phyloP scores from a whole-genome alignment of 1,139 yeast genomes.

The Yamadazyma diddensiae region DNA sequence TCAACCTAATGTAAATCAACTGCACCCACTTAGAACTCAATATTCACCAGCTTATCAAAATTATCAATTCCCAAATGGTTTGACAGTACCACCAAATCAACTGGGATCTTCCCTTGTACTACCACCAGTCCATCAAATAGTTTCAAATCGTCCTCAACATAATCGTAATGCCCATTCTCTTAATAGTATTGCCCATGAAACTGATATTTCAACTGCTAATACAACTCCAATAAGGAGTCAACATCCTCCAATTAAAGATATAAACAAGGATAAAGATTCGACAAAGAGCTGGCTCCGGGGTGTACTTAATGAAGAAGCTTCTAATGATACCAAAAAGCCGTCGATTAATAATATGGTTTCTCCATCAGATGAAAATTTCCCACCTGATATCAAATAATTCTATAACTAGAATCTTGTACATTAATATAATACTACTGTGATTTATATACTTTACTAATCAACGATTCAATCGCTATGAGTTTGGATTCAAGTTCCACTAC shows the following conservation, averaged over 20 bases:
- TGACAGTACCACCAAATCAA: background rate
- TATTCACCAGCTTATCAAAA: slow-evolving; percentile 1
- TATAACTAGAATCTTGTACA: slow-evolving; percentile 7
- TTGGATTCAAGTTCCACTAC: slow-evolving; percentile 9
- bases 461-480: slow-evolving; percentile 8
- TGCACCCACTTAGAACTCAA: slow-evolving; percentile 2
- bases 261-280: slow-evolving; percentile 4
- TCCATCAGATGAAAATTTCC: slow-evolving; percentile 23
- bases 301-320: slow-evolving; percentile 15
- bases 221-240: slow-evolving; percentile 8
- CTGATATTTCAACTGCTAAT: slow-evolving; percentile 7
- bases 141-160: slow-evolving; percentile 1
- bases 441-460: slow-evolving; percentile 4
- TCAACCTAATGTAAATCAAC: slow-evolving; percentile 1
- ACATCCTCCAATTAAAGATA: background rate
- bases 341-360: slow-evolving; percentile 36
- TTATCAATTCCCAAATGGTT: slow-evolving; percentile 1
- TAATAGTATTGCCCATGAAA: slow-evolving; percentile 10
- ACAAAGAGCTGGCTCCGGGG: slow-evolving; percentile 17
- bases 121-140: slow-evolving; percentile 8
- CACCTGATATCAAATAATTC: slow-evolving; percentile 9
- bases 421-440: background rate
- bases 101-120: slow-evolving; percentile 4
- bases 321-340: slow-evolving; percentile 22
- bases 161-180: slow-evolving; percentile 11